These are phyloP conservation scores for Cryphonectria carpinicola DNA, from an alignment of 2,329 filamentous ascomycete genomes.

Conservation along the genomic window DNA sequence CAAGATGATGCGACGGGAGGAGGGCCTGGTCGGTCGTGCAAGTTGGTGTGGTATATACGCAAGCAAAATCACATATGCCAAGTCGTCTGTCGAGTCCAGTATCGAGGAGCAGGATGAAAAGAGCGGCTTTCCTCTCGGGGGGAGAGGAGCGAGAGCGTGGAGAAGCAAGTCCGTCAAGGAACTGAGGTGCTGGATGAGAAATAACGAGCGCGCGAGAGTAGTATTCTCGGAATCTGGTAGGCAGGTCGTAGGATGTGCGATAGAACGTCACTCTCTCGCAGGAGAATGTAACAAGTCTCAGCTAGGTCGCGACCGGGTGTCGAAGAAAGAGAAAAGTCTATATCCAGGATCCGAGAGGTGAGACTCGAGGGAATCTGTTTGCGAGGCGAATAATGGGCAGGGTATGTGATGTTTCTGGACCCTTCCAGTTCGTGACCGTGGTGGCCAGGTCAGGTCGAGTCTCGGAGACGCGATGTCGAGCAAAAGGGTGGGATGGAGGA, in stretches of 20 bases:
- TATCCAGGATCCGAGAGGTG: background rate
- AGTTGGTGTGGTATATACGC: background rate
- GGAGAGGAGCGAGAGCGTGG: background rate
- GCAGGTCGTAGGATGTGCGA: background rate
- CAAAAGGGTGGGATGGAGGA: background rate
- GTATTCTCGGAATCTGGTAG: background rate
- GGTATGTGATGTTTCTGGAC: background rate
- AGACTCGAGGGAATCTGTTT: background rate
- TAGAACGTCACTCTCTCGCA: background rate
- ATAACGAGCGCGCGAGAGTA: conserved; percentile 3
- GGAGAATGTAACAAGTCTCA: background rate
- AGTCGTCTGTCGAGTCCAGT: background rate
- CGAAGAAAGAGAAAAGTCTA: background rate
- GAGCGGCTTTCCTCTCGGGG: conserved; percentile 4
- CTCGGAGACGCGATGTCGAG: background rate
- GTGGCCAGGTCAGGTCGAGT: background rate
- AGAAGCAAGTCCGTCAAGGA: background rate
- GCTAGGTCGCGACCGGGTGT: background rate
- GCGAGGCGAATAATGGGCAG: background rate
- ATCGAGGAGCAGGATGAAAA: background rate
- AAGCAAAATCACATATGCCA: background rate
- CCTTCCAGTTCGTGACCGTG: background rate
- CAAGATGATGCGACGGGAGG: background rate
- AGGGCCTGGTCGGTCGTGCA: background rate
- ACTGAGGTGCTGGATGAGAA: background rate